Conservation (phyloP, 108 stramenopile species). For the Thalassiosira profunda region DNA sequence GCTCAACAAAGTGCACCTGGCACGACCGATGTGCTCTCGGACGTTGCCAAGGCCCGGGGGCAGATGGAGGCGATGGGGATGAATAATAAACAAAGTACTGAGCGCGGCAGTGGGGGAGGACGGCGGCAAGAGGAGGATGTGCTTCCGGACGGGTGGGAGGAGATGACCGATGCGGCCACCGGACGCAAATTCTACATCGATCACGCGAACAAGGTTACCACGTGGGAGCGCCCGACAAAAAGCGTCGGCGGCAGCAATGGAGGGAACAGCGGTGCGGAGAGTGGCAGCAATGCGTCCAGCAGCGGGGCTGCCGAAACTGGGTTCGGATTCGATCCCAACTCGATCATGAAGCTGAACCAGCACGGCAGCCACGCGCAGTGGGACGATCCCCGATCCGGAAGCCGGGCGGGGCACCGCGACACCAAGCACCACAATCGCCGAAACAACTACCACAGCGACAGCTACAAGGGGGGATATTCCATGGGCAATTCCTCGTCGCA, state of each 20-base stretch:
- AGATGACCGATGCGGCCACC: slow-evolving; percentile 72
- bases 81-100: slow-evolving; percentile 21
- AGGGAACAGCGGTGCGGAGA: neutral
- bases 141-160: slow-evolving; percentile 90
- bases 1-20: no score
- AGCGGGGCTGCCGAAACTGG: neutral
- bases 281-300: neutral
- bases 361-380: slow-evolving; percentile 15
- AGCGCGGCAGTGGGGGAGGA: slow-evolving; percentile 5
- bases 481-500: slow-evolving; percentile 28
- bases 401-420: neutral
- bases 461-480: slow-evolving; percentile 40
- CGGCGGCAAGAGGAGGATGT: slow-evolving; percentile 2
- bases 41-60: slow-evolving; percentile 9
- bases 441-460: neutral
- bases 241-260: neutral
- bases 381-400: slow-evolving; percentile 9
- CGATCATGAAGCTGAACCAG: slow-evolving; percentile 15
- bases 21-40: no score
- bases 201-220: slow-evolving; percentile 82
- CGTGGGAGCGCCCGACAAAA: slow-evolving; percentile 48
- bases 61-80: neutral
- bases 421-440: neutral
- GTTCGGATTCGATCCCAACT: no score
- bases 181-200: slow-evolving; percentile 90